A percentile compares a stretch with the other conserved stretches of the same genome.
These are phyloP conservation scores for Dactylellina leptospora DNA, from an alignment of 2,329 filamentous ascomycete genomes.

Conservation along the genomic window DNA sequence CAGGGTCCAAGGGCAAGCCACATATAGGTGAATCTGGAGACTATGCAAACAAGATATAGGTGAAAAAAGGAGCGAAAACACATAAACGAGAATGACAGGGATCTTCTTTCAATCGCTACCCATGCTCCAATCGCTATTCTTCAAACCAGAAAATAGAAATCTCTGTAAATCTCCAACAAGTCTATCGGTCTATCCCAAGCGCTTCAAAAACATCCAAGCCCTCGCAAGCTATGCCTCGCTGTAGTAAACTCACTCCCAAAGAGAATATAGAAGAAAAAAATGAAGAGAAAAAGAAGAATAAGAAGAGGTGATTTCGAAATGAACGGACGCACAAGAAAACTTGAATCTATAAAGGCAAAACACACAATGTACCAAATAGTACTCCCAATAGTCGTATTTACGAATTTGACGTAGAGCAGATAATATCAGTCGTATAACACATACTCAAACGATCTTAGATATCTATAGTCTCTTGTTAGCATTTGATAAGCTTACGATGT, in stretches of 20 bases:
- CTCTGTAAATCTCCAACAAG: constrained; percentile 1
- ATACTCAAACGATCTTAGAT: constrained; percentile 49
- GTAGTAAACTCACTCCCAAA: constrained; percentile 15
- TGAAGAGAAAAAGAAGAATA: not conserved
- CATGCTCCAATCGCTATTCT: not conserved
- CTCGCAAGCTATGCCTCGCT: constrained; percentile 33
- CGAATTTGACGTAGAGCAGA: too few relatives aligned
- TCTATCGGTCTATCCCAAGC: constrained; percentile 28
- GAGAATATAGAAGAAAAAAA: not conserved
- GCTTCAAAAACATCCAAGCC: constrained; percentile 5
- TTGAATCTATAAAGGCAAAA: constrained; percentile 19
- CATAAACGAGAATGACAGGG: not conserved
- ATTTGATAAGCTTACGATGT: not conserved
- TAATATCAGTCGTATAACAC: constrained; percentile 40
- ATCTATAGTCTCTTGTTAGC: constrained; percentile 20
- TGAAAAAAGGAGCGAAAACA: not conserved
- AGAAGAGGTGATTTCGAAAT: not conserved
- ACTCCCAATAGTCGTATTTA: not conserved
- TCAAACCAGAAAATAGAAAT: not conserved
- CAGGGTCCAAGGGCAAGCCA: too few relatives aligned
- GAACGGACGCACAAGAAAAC: not conserved
- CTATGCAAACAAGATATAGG: too few relatives aligned
- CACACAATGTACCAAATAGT: not conserved
- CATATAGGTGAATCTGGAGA: too few relatives aligned
- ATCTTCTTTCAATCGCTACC: not conserved